These are phyloP conservation scores for Flaveria sonorensis DNA, from an alignment of 129 eudicot genomes.

Conservation along the genomic window DNA sequence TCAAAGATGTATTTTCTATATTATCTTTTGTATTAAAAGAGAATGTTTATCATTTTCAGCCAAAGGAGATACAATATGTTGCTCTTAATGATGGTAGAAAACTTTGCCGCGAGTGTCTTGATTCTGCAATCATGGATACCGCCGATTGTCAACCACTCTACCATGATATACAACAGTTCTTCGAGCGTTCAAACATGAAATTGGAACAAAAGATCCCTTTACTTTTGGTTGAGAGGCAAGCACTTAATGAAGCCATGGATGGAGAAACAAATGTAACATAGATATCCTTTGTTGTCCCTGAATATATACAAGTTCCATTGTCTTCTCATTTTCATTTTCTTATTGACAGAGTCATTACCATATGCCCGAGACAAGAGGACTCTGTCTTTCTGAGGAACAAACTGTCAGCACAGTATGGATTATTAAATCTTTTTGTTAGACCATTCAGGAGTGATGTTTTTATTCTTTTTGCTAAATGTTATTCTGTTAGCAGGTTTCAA, in stretches of 20 bases:
- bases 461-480: neutral
- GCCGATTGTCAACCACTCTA: conserved; percentile 76
- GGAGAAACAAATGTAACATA: conserved; percentile 73
- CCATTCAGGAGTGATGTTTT: conserved; percentile 6
- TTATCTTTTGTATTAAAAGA: neutral
- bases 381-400: conserved; percentile 84
- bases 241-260: conserved; percentile 78
- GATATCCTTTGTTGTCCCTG: neutral
- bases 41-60: conserved; percentile 40
- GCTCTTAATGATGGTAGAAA: conserved; percentile 81
- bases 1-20: neutral
- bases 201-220: conserved; percentile 79
- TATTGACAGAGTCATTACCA: conserved; percentile 72
- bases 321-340: conserved; percentile 4
- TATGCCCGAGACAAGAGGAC: conserved; percentile 90
- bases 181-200: conserved; percentile 67
- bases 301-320: neutral
- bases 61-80: conserved; percentile 58
- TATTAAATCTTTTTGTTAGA: neutral
- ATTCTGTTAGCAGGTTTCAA: conserved; percentile 41
- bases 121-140: conserved; percentile 79
- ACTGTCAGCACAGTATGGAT: conserved; percentile 67
- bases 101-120: conserved; percentile 79
- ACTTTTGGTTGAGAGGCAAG: conserved; percentile 88
- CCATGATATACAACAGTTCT: conserved; percentile 67